These are phyloP conservation scores for Nosema muscidifuracis DNA, from an alignment of 371 early-diverging fungal genomes.

Conservation along the genomic window DNA sequence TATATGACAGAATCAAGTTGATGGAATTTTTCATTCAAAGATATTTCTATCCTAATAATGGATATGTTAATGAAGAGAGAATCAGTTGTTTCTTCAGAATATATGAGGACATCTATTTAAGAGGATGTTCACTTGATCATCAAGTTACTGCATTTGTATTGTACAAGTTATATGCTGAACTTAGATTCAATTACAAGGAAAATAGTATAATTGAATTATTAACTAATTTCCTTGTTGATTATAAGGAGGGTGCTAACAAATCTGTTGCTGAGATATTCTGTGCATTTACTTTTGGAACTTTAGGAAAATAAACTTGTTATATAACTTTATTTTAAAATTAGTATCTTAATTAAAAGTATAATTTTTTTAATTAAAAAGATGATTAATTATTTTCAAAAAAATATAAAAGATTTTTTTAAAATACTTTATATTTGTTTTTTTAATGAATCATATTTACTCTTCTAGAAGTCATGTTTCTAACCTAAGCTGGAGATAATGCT, in stretches of 20 bases:
- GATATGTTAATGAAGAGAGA: not conserved
- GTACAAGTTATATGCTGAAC: not conserved
- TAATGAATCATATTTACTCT: too few relatives aligned
- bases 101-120: not conserved
- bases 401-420: too few relatives aligned
- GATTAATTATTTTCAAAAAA: too few relatives aligned
- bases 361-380: too few relatives aligned
- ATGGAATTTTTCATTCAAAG: not conserved
- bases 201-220: not conserved
- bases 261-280: not conserved
- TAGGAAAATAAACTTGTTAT: not conserved
- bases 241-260: not conserved
- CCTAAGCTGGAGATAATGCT: too few relatives aligned
- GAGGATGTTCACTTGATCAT: not conserved
- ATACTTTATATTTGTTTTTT: too few relatives aligned
- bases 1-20: not conserved
- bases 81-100: not conserved
- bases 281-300: slow-evolving; percentile 3
- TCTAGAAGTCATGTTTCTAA: too few relatives aligned
- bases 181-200: not conserved
- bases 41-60: not conserved
- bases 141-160: not conserved
- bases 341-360: not conserved
- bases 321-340: not conserved
- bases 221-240: not conserved